Base-by-base conservation (phyloP, 768 basidiomycete species). In the Lentinula detonsa region DNA sequence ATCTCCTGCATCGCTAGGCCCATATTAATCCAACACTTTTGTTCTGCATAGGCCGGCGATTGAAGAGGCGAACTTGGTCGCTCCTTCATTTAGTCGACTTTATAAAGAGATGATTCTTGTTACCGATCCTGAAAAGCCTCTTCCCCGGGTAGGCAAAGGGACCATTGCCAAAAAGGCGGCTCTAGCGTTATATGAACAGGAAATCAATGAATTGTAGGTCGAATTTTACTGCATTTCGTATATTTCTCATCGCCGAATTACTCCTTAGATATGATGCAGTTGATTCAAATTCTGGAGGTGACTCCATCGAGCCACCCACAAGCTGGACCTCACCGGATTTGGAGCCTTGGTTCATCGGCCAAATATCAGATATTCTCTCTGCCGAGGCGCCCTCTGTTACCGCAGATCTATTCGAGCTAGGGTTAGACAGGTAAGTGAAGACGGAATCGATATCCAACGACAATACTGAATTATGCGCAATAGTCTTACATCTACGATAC, bases 71-170 rank as follows among this genome's bases (percentile, higher is more conserved):
- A 81, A 81, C 64, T 67, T 59, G 23, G 65, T 65, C 3, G 72
- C 74, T 0, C 79, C 80, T 0, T 57, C 72, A 0, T 79, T 75
- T 48, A 79, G 78, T 60, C 70, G 76, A 28, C 72, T 81, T 13
- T 81, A 78, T 68, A 79, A 79, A 63, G 78, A 85, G 65, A 80
- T 84, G 80, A 78, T 85, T 40, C 50, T 83, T 28, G 66, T 82
- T 16, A 71, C 78, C 0, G 67, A 71, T 4, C 65, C 66, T 1
- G 70, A 69, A 0, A 79, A 79, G 59, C 80, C 77, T 1, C 69
- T 83, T 43, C 68, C 75, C 16, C 75, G 76, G 15, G 70, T 80
- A 1, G 75, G 70, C 0, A 85, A 84, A 63, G 78, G 79, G 2
- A 79, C 81, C 0, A 73, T 81, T 4, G 70, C 71, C 40, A 74